phyloP scores from a whole-genome alignment of 225 moss, liverwort and hornwort genomes.

The Sphagnum contortum region DNA sequence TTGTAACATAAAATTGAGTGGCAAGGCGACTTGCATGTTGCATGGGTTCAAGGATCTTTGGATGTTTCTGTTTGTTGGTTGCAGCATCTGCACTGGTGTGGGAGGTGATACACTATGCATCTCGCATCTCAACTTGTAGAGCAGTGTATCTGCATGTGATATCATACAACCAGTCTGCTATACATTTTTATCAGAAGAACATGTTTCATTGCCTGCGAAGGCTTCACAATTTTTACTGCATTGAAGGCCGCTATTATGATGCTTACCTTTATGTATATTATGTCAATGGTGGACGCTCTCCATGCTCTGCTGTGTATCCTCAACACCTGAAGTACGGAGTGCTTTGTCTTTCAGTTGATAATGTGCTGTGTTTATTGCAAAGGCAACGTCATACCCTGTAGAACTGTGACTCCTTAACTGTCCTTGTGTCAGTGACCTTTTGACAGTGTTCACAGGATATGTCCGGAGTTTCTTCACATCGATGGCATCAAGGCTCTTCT shows the following conservation, averaged over 20 bases:
- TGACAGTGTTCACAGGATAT: conserved; percentile 40
- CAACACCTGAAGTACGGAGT: not conserved
- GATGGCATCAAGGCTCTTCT: conserved; percentile 45
- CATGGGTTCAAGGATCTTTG: no score
- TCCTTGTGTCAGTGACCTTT: conserved; percentile 49
- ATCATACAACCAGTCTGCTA: conserved; percentile 86
- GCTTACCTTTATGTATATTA: conserved; percentile 79
- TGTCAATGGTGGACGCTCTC: conserved; percentile 70
- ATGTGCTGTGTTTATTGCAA: not conserved
- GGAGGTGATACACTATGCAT: conserved; percentile 82
- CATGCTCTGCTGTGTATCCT: conserved; percentile 71
- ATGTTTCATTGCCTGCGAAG: conserved; percentile 72
- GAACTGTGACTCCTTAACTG: conserved; percentile 3
- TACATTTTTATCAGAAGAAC: conserved; percentile 94
- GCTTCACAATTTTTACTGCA: conserved; percentile 78
- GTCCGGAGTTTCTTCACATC: conserved; percentile 51
- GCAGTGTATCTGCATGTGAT: conserved; percentile 95
- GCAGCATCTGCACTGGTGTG: conserved; percentile 84
- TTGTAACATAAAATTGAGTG: no score
- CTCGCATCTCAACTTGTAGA: conserved; percentile 64
- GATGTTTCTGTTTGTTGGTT: conserved; percentile 9
- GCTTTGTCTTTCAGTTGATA: conserved; percentile 2
- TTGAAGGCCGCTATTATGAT: conserved; percentile 72
- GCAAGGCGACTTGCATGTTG: no score
- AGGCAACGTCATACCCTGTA: not conserved